Percentiles rank a stretch among this genome's conserved stretches.
Evolutionary conservation across 768 basidiomycete genomes (phyloP).

Genomic region (Chlorophyllum brunneum): DNA sequence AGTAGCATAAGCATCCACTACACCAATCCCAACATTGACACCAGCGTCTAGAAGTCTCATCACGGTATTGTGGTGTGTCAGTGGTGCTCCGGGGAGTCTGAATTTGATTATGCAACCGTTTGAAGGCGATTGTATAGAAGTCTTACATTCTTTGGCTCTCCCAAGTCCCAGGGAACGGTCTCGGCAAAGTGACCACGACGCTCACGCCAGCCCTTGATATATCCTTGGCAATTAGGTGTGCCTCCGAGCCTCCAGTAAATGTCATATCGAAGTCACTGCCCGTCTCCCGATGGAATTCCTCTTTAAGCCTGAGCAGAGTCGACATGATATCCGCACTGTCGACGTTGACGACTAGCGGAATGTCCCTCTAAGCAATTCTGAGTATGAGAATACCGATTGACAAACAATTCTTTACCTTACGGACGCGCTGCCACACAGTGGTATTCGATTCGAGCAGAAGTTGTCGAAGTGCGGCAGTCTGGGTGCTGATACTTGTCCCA

Average conservation of each 20-base stretch:
- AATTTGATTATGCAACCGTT: neutral
- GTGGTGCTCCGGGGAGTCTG: constrained; percentile 68
- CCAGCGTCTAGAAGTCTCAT: constrained; percentile 51
- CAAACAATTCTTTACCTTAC: constrained; percentile 16
- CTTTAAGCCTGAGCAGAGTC: constrained; percentile 57
- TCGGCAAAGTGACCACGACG: constrained; percentile 61
- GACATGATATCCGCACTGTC: constrained; percentile 77
- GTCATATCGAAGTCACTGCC: constrained; percentile 37
- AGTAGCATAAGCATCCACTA: constrained; percentile 56
- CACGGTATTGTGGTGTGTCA: constrained; percentile 52
- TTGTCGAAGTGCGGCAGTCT: constrained; percentile 52
- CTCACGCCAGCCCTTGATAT: constrained; percentile 60
- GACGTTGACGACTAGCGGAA: constrained; percentile 64
- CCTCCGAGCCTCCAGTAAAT: constrained; percentile 58
- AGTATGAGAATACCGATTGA: constrained; percentile 16
- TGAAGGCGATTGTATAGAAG: neutral
- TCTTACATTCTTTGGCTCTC: constrained; percentile 59
- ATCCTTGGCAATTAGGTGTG: constrained; percentile 58
- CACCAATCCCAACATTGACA: constrained; percentile 62
- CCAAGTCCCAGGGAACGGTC: constrained; percentile 67
- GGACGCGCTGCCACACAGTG: constrained; percentile 33
- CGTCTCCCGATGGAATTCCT: constrained; percentile 39
- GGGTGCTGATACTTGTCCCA: constrained; percentile 54
- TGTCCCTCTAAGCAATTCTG: constrained; percentile 35
- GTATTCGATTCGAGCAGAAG: constrained; percentile 34